Base-by-base conservation (phyloP, 495 filamentous ascomycete species). In the Saxispiralis lemnorum region DNA sequence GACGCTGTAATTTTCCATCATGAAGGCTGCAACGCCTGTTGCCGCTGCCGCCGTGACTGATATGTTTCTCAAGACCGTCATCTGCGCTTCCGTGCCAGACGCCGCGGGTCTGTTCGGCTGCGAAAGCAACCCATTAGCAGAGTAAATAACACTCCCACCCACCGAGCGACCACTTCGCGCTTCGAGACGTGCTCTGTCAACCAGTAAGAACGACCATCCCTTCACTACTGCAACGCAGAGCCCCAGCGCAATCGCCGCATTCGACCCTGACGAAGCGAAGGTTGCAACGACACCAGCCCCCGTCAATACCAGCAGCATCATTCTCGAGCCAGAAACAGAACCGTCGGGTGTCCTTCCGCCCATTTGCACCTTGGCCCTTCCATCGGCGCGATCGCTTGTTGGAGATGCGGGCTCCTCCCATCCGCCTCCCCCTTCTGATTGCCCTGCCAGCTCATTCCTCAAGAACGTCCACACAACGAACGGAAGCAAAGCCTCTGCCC, bases 1-100 rank as follows among this genome's bases (percentile, higher is more conserved):
- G 17, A 49, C 38, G 12, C 20, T 47, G 31, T 52, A 38, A 10
- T 47, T 47, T 38, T 61, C 58, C 31, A 58, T 36, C 7, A 48
- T 21, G 10, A 46, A 44, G 0, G 57, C 44, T 2, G 53, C 52
- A 9, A 52, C 16, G 0, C 49, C 51, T 32, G 51, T 56, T 12
- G 41, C 33, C 6, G 46, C 18, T 9, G 48, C 45, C 13, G 51
- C 44, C 9, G 45, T 35, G 1, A 24, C 18, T 11, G 48, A 24
- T 1, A 51, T 28, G 21, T 48, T 48, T 30, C 51, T 31, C 6
- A 51, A 19, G 9, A 51, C 31, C 12, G 15, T 17, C 15, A 38
- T 12, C 9, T 21, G 17, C 11, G 14, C 17, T 21, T 51, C 31
- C 6, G 5, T 19, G 5, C 14, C 28, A n/a, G 16, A 16, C 6